These are phyloP conservation scores for Prunus mira DNA, from an alignment of 306 rosid genomes.

Conservation along the genomic window DNA sequence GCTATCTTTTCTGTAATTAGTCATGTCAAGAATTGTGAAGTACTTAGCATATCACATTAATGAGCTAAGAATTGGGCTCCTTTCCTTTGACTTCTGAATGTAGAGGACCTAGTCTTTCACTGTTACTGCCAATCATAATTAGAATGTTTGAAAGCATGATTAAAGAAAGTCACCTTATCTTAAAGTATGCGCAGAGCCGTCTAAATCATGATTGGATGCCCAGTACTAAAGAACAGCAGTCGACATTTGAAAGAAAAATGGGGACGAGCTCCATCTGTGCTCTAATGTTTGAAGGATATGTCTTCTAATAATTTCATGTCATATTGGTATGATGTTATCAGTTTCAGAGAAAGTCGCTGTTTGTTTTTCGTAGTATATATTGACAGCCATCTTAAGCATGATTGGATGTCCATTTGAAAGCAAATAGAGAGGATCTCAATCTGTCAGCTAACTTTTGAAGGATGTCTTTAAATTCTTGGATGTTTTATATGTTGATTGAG, in stretches of 20 bases:
- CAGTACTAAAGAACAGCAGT: background rate
- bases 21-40: background rate
- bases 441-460: background rate
- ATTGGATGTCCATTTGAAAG: background rate
- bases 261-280: background rate
- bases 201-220: background rate
- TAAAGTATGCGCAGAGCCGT: background rate
- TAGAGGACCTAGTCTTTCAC: background rate
- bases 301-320: background rate
- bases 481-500: slow-evolving; percentile 22
- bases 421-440: background rate
- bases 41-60: background rate
- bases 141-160: background rate
- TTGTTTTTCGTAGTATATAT: background rate
- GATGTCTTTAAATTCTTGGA: background rate
- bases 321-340: background rate
- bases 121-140: background rate
- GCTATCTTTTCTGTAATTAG: background rate
- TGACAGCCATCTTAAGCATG: background rate
- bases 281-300: background rate
- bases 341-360: background rate
- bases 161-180: background rate
- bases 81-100: background rate
- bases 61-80: background rate
- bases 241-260: background rate